Base-by-base conservation (phyloP, 345 rosid genomes). In the Citrus glauca region DNA sequence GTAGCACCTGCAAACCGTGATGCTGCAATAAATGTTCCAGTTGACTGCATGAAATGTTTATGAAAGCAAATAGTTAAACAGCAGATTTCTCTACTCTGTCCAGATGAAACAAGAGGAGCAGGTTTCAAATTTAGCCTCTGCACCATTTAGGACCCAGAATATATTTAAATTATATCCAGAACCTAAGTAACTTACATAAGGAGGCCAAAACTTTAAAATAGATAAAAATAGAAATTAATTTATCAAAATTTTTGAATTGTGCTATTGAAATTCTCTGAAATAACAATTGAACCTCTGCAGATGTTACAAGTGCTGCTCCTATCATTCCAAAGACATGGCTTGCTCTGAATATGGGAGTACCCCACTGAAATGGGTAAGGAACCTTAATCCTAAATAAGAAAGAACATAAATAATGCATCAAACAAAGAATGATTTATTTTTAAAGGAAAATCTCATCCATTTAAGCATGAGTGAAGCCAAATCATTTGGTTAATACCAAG, bases 311-410 rank as follows among this genome's bases (percentile, higher is more conserved):
- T 30, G 97, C 93, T 40, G 97, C 94, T 69, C 98, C 99, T 76
- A 94, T 83, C 99, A 94, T 96, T 68, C 95, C 99, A 66, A 96
- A 96, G 66, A 94, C 94, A 81, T 94, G 99, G 88, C 90, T 90
- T 53, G 98, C 99, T 85, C 87, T 88, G 80, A 96, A 96, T 85
- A 94, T 86, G 5, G 99, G 99, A 78, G 99, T 86, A 72, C 98
- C 99, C 98, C 98, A 96, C 79, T 96, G 99, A 77, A 96, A 92
- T 6, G 99, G 99, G 76, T 94, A 94, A 20, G 98, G 98, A 60
- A 96, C 74, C 76, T 87, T 92, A 73, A 96, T 88, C 99, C 99
- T 96, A 79, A 37, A 81, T 80, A 17, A 61, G 50, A 85, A 68
- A 79, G 38, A 77, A 69, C 53, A 59, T 16, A 65, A 25, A 67